Percentiles rank a stretch among this genome's conserved stretches.
Conservation (phyloP, 768 basidiomycete species). For the Pleurotus eryngii region DNA sequence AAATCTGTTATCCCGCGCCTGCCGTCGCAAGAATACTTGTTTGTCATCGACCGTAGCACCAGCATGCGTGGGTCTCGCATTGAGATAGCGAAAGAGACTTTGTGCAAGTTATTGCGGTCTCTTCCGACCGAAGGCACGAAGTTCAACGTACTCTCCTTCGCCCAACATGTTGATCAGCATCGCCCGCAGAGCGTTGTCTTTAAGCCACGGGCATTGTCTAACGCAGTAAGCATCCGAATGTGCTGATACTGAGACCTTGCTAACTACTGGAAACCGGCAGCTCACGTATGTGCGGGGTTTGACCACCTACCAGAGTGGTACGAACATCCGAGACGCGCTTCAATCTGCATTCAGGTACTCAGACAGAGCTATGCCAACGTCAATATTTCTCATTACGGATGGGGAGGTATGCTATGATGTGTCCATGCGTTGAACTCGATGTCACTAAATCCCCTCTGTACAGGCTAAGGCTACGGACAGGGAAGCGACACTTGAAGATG, state of each 20-base stretch:
- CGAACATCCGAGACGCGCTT: constrained; percentile 28
- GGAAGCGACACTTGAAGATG: constrained; percentile 18
- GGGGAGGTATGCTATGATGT: constrained; percentile 36
- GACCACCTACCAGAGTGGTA: no score
- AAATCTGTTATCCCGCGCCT: constrained; percentile 42
- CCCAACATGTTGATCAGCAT: constrained; percentile 20
- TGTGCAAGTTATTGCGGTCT: constrained; percentile 44
- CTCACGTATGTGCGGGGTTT: constrained; percentile 23
- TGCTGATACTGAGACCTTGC: no score
- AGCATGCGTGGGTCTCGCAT: constrained; percentile 46
- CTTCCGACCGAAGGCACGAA: constrained; percentile 37
- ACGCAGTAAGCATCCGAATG: constrained; percentile 31
- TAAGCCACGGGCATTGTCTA: constrained; percentile 23
- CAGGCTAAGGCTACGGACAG: constrained; percentile 17
- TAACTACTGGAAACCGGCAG: constrained; percentile 24
- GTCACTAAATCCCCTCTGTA: not conserved
- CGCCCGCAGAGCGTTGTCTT: constrained; percentile 35
- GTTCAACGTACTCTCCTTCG: constrained; percentile 62
- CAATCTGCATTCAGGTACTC: constrained; percentile 32
- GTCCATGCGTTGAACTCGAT: no score
- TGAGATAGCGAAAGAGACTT: constrained; percentile 43
- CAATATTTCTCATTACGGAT: constrained; percentile 58
- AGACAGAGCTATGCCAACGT: constrained; percentile 33
- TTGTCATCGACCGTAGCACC: constrained; percentile 57
- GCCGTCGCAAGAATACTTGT: constrained; percentile 51